A percentile compares a stretch with the other conserved stretches of the same genome.
Conservation (phyloP, 148 eudicot species). For the Persicaria maculosa region DNA sequence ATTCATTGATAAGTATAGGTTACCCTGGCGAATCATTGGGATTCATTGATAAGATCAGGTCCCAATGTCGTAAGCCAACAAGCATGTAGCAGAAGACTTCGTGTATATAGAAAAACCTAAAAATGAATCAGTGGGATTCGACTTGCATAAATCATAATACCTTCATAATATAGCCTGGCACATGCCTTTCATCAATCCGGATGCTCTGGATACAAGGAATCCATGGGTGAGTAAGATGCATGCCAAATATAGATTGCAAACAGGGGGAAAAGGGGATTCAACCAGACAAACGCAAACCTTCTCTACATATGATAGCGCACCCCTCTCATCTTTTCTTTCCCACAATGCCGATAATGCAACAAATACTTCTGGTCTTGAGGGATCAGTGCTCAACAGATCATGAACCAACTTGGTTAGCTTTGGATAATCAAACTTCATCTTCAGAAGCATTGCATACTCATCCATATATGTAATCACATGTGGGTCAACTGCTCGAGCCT, state of each 20-base stretch:
- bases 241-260: background rate
- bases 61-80: background rate
- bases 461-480: slow-evolving; percentile 80
- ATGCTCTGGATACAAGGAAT: slow-evolving; percentile 52
- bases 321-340: slow-evolving; percentile 93
- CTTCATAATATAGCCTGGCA: slow-evolving; percentile 87
- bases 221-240: slow-evolving; percentile 10
- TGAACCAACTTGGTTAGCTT: slow-evolving; percentile 89
- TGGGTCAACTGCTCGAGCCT: slow-evolving; percentile 93
- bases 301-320: slow-evolving; percentile 76
- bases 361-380: slow-evolving; percentile 84
- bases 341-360: slow-evolving; percentile 88
- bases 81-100: slow-evolving; percentile 3
- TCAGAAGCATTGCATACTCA: slow-evolving; percentile 96
- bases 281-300: slow-evolving; percentile 41
- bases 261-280: background rate
- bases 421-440: slow-evolving; percentile 60
- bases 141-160: slow-evolving; percentile 27
- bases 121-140: background rate
- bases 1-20: slow-evolving; percentile 75
- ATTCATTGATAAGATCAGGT: background rate
- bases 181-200: slow-evolving; percentile 90
- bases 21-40: slow-evolving; percentile 47
- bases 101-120: background rate
- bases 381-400: slow-evolving; percentile 78